Evolutionary conservation across 768 basidiomycete species (phyloP).

Genomic region (Termitomyces sp.): DNA sequence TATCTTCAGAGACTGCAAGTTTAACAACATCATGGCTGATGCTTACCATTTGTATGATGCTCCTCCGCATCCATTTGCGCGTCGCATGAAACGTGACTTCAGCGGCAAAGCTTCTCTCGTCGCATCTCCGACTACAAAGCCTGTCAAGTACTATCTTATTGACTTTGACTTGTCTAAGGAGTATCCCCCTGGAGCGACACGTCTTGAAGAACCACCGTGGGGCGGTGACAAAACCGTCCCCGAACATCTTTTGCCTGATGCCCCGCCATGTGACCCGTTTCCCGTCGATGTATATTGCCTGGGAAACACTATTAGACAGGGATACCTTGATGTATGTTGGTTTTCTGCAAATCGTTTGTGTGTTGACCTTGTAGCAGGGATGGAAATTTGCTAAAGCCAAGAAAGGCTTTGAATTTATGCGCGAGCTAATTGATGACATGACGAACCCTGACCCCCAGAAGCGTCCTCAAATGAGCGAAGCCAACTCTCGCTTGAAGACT

Average conservation of each 20-base stretch:
- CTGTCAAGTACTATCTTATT: constrained; percentile 20
- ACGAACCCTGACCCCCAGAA: neutral
- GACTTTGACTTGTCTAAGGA: constrained; percentile 21
- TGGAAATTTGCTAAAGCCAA: neutral
- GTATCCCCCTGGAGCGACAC: constrained; percentile 5
- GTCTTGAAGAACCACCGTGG: constrained; percentile 1
- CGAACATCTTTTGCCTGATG: neutral
- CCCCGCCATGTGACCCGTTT: constrained; percentile 6
- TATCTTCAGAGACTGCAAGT: neutral
- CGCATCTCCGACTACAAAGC: constrained; percentile 10
- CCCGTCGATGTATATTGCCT: constrained; percentile 8
- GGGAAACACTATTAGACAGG: neutral
- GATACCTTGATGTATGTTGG: neutral
- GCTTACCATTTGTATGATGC: neutral
- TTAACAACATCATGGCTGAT: neutral
- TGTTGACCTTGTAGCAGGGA: neutral
- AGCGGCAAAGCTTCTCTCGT: neutral
- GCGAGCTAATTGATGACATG: constrained; percentile 1
- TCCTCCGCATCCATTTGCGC: neutral
- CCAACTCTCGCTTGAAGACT: neutral
- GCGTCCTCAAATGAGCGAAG: neutral
- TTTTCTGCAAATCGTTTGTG: neutral
- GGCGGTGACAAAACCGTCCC: constrained; percentile 6
- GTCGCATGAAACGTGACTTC: constrained; percentile 6
- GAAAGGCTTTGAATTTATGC: constrained; percentile 2